These are phyloP conservation scores for Phlebiopsis flavidoalba DNA, from an alignment of 768 basidiomycete species.

Conservation along the genomic window DNA sequence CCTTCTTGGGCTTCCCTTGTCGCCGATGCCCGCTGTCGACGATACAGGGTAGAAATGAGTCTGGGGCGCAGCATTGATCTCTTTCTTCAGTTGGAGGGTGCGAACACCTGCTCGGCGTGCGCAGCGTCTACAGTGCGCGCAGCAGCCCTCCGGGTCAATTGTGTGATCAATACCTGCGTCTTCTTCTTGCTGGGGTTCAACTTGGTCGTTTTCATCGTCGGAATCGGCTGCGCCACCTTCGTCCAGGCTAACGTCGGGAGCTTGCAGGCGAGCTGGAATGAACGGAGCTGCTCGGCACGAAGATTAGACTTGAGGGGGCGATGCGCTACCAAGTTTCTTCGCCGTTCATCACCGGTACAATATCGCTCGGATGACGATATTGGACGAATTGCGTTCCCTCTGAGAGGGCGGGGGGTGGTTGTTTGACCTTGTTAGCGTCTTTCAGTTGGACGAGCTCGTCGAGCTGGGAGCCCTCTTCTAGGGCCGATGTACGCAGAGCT, in stretches of 20 bases:
- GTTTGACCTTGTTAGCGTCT: background rate
- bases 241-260: background rate
- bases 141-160: constrained; percentile 6
- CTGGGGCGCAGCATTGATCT: constrained; percentile 8
- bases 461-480: background rate
- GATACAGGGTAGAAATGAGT: background rate
- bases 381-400: constrained; percentile 1
- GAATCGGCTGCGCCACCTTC: background rate
- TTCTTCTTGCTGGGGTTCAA: background rate
- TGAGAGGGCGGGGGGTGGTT: background rate
- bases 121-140: constrained; percentile 6
- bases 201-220: constrained; percentile 1
- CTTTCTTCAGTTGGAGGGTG: constrained; percentile 6
- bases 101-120: background rate
- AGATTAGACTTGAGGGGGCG: background rate
- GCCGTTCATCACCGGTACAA: constrained; percentile 3
- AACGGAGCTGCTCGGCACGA: background rate
- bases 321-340: background rate
- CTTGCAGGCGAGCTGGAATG: background rate
- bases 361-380: background rate
- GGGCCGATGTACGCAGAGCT: background rate
- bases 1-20: constrained; percentile 3
- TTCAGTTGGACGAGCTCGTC: constrained; percentile 10
- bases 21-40: background rate
- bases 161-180: constrained; percentile 4